Conservation (phyloP, 352 stramenopile genomes). For the Globisporangium acanthophoron region DNA sequence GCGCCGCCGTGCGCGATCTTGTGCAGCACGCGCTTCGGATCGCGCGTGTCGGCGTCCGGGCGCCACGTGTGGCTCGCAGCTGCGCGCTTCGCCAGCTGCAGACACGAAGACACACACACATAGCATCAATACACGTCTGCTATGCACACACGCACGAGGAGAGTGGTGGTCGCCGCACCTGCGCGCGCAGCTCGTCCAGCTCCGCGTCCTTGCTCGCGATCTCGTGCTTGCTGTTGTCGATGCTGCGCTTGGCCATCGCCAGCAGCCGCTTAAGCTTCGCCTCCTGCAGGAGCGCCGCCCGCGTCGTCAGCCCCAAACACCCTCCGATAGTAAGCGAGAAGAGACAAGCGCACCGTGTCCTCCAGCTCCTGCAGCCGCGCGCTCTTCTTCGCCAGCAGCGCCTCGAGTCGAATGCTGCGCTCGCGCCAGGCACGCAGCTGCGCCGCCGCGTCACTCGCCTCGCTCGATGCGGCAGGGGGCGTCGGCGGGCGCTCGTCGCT, state of each 20-base stretch:
- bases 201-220: slow-evolving; percentile 54
- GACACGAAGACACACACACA: not conserved
- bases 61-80: slow-evolving; percentile 41
- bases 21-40: slow-evolving; percentile 56
- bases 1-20: slow-evolving; percentile 56
- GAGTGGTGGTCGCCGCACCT: slow-evolving; percentile 17
- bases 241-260: slow-evolving; percentile 84
- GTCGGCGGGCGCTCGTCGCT: slow-evolving; percentile 3
- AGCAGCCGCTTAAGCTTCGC: slow-evolving; percentile 78
- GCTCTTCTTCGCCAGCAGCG: slow-evolving; percentile 64
- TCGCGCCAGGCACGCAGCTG: slow-evolving; percentile 61
- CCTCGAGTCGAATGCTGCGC: slow-evolving; percentile 46
- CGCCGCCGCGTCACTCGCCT: slow-evolving; percentile 20
- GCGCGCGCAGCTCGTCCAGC: slow-evolving; percentile 41
- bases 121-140: too few species aligned
- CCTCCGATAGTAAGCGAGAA: not conserved
- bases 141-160: not conserved
- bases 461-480: not conserved
- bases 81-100: slow-evolving; percentile 26
- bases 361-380: slow-evolving; percentile 71
- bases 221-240: slow-evolving; percentile 86
- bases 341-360: slow-evolving; percentile 40
- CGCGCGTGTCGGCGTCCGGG: slow-evolving; percentile 37
- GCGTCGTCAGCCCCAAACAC: not conserved
- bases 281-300: slow-evolving; percentile 30